A percentile compares a stretch with the other conserved stretches of the same genome.
These are phyloP conservation scores for Limonium bicolor DNA, from an alignment of 148 eudicot species.

Conservation along the genomic window DNA sequence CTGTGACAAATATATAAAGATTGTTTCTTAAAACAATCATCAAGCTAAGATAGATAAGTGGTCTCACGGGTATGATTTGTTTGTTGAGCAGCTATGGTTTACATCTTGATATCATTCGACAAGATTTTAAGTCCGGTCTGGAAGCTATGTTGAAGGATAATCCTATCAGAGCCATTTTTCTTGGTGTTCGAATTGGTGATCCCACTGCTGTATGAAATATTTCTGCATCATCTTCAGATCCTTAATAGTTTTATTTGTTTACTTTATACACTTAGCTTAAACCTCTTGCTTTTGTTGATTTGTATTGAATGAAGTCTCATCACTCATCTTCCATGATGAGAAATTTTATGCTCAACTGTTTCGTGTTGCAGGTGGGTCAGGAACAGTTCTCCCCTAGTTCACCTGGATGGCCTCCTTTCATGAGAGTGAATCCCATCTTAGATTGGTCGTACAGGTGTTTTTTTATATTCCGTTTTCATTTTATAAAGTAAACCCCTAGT, in stretches of 20 bases:
- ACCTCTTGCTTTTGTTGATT: not conserved
- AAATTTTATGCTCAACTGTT: conserved; percentile 4
- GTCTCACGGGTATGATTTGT: too few relatives aligned
- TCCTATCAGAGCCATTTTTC: conserved; percentile 83
- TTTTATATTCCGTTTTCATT: conserved; percentile 7
- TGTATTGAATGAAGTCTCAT: not conserved
- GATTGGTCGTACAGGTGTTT: conserved; percentile 97
- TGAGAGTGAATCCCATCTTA: conserved; percentile 96
- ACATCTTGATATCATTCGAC: conserved; percentile 78
- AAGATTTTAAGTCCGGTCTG: conserved; percentile 90
- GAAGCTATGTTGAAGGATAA: conserved; percentile 65
- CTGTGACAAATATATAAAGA: too few relatives aligned
- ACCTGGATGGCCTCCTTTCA: conserved; percentile 97
- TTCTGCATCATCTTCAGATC: not conserved
- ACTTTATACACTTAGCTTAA: too few relatives aligned
- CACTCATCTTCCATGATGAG: not conserved
- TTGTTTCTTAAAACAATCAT: too few relatives aligned
- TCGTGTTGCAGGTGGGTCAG: conserved; percentile 71
- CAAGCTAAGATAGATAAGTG: too few relatives aligned
- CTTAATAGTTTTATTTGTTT: too few relatives aligned
- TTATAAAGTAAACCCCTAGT: not conserved
- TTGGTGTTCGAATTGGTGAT: conserved; percentile 93
- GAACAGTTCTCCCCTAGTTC: conserved; percentile 97
- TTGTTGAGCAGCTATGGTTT: conserved; percentile 43
- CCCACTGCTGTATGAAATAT: conserved; percentile 67